A percentile compares a stretch with the other conserved stretches of the same genome.
These are phyloP conservation scores for Bretziella fagacearum DNA, from an alignment of 2,329 filamentous ascomycete genomes.

Conservation along the genomic window DNA sequence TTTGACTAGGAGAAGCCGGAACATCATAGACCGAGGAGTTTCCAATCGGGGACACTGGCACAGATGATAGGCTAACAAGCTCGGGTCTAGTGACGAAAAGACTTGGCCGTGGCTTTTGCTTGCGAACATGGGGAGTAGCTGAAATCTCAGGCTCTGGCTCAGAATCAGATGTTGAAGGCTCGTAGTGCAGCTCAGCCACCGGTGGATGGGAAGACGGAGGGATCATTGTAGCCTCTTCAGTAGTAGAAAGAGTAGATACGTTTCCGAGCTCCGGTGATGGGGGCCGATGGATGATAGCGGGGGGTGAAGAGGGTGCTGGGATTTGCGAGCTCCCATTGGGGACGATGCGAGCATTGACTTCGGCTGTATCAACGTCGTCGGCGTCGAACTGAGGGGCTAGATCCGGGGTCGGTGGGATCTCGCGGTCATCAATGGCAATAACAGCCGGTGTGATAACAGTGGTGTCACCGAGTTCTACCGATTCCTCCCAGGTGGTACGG, in stretches of 20 bases:
- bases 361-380: background rate
- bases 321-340: no score
- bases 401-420: background rate
- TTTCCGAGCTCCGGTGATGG: background rate
- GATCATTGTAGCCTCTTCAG: background rate
- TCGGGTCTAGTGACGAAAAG: background rate
- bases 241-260: background rate
- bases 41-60: no score
- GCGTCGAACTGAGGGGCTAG: background rate
- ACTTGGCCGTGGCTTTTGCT: slow-evolving; percentile 10
- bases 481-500: background rate
- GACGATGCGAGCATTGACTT: background rate
- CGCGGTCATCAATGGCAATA: background rate
- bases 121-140: background rate
- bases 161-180: background rate
- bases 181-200: background rate
- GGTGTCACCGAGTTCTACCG: background rate
- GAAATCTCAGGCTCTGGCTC: background rate
- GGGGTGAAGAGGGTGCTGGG: background rate
- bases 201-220: background rate
- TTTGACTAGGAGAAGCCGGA: background rate
- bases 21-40: slow-evolving; percentile 12
- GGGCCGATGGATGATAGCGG: background rate
- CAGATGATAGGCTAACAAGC: background rate
- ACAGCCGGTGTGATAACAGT: background rate